Evolutionary conservation across 2,329 filamentous ascomycete species (phyloP), one percentile per base, ranked within the genome.

Genomic region (Aspergillus bombycis): DNA sequence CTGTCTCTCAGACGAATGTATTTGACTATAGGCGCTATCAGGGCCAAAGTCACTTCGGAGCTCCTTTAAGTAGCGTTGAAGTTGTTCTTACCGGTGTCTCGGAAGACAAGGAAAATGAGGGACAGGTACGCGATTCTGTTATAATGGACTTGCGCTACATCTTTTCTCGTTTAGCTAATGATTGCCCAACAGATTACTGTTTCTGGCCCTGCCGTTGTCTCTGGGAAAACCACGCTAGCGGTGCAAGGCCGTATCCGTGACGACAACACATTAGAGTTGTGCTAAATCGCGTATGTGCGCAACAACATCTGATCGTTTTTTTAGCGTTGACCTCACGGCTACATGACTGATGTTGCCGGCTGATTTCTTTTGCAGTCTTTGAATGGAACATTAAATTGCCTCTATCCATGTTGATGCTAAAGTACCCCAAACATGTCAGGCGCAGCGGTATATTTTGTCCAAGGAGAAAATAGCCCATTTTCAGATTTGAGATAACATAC

Each of bases 1-100:
- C 94, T 0, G 87, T 96, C n/a, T 83, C 90, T 1, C 94, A 98
- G 80, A 96, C 92, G 9, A 89, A 92, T 65, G 85, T 94, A 45
- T 96, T 92, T 74, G 94, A 98, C 75, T 98, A 98, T 77, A 84
- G 94, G 56, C 79, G 78, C 41, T 76, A 78, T 21, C 66, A 68
- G 14, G 78, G 78, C 52, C 79, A 81, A 53, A 82, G 78, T 62
- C 93, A 96, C 76, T 97, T 98, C 73, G 95, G 95, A 3, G 84
- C 90, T 11, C 94, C 94, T 2, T 74, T 95, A 46, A 92, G 90
- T 67, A 90, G 88, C 70, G 85, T 94, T 1, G 94, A 98, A 80
- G 77, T 97, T 45, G 86, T 91, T 72, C 76, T 97, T 65, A 74
- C 68, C n/a, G 73, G 70, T 30, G 71, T 80, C 21, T 68, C 76